phyloP scores from a whole-genome alignment of 371 early-diverging fungal species.

The Mucor ambiguus region DNA sequence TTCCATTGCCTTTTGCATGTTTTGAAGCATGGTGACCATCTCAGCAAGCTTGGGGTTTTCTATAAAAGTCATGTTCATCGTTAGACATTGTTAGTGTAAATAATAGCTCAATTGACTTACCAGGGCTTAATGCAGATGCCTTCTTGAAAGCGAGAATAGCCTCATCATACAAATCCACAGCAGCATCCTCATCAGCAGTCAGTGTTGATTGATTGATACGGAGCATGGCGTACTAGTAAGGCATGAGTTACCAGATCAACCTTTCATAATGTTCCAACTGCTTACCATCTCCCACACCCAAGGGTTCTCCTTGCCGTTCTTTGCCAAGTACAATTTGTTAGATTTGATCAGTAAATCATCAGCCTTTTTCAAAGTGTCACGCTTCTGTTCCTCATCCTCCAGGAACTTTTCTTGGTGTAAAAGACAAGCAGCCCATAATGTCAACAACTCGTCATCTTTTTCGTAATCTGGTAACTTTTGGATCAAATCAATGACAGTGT shows the following conservation, averaged over 20 bases:
- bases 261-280: background rate
- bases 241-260: background rate
- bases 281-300: constrained; percentile 45
- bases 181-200: constrained; percentile 44
- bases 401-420: constrained; percentile 32
- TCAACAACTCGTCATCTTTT: constrained; percentile 27
- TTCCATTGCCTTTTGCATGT: constrained; percentile 1
- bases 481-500: constrained; percentile 24
- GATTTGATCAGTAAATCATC: constrained; percentile 27
- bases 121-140: constrained; percentile 26
- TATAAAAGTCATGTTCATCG: background rate
- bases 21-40: constrained; percentile 25
- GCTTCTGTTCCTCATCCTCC: constrained; percentile 17
- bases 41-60: constrained; percentile 24
- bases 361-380: constrained; percentile 17
- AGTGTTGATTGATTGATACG: constrained; percentile 37
- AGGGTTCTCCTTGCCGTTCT: constrained; percentile 34
- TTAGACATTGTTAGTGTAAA: background rate
- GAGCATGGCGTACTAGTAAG: constrained; percentile 35
- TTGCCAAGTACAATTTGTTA: constrained; percentile 19
- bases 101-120: constrained; percentile 5
- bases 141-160: constrained; percentile 30
- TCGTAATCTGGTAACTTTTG: constrained; percentile 28
- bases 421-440: constrained; percentile 38
- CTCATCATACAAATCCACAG: constrained; percentile 33